Percentiles rank a stretch among this genome's conserved stretches.
Conservation (phyloP, 2,329 filamentous ascomycete genomes). For the Apiospora saccharicola region DNA sequence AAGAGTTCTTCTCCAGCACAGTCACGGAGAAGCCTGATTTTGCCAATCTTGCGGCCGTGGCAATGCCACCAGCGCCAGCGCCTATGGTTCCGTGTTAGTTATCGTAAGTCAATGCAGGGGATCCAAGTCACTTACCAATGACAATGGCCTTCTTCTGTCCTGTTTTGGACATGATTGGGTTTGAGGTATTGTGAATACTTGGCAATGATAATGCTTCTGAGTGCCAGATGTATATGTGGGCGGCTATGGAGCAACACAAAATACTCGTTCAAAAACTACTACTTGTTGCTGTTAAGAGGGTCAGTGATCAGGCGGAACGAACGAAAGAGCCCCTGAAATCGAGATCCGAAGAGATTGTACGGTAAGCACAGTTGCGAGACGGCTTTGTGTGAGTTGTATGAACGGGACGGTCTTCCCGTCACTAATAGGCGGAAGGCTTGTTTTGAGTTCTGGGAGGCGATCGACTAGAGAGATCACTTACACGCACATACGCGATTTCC, state of each 20-base stretch:
- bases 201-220: too few species aligned
- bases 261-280: neutral
- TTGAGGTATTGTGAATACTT: neutral
- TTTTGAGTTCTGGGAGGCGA: slow-evolving; percentile 12
- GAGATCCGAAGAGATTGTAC: neutral
- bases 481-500: neutral
- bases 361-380: neutral
- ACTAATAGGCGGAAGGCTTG: neutral
- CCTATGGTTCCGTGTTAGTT: slow-evolving; percentile 49
- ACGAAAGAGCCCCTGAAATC: neutral
- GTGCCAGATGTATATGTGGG: neutral
- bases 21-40: slow-evolving; percentile 76
- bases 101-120: neutral
- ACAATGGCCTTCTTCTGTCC: slow-evolving; percentile 57
- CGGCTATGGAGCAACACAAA: neutral
- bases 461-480: slow-evolving; percentile 1
- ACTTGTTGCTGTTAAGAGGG: neutral
- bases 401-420: neutral
- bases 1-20: slow-evolving; percentile 79
- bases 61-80: slow-evolving; percentile 75
- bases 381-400: neutral
- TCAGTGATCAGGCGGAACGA: too few species aligned
- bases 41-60: slow-evolving; percentile 75
- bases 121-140: slow-evolving; percentile 51
- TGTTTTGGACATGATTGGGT: slow-evolving; percentile 30